These are phyloP conservation scores for Teunomyces tritomae DNA, from an alignment of 805 yeast species.

Conservation along the genomic window DNA sequence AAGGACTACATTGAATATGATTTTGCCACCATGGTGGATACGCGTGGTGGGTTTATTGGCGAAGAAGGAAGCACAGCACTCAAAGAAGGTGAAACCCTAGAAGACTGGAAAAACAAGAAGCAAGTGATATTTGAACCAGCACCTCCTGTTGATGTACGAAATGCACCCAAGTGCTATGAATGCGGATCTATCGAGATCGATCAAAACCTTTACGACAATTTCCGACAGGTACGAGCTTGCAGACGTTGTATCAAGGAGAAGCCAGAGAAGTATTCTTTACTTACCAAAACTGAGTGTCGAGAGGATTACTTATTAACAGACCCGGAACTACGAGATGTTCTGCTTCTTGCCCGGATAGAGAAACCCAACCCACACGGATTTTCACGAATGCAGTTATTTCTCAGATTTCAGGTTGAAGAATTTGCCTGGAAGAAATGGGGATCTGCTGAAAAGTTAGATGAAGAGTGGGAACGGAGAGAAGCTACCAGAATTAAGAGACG, in stretches of 20 bases:
- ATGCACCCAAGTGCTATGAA: conserved; percentile 80
- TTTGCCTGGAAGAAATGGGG: conserved; percentile 96
- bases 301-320: conserved; percentile 93
- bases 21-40: conserved; percentile 84
- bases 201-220: conserved; percentile 63
- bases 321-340: conserved; percentile 77
- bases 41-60: conserved; percentile 78
- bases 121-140: conserved; percentile 51
- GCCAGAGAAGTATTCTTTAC: conserved; percentile 85
- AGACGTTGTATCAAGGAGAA: conserved; percentile 64
- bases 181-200: conserved; percentile 83
- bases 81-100: conserved; percentile 50
- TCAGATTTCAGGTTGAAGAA: conserved; percentile 90
- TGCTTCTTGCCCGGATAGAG: conserved; percentile 70
- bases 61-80: conserved; percentile 35
- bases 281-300: conserved; percentile 93
- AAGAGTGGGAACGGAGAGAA: conserved; percentile 89
- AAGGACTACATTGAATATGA: conserved; percentile 81
- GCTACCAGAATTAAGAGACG: conserved; percentile 65
- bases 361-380: conserved; percentile 94
- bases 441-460: conserved; percentile 79
- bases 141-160: conserved; percentile 69
- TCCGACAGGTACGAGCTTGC: conserved; percentile 70
- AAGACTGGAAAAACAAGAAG: conserved; percentile 50
- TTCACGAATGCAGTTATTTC: conserved; percentile 87